These are phyloP conservation scores for Lichtheimia ornata DNA, from an alignment of 371 early-diverging fungal species.

Conservation along the genomic window DNA sequence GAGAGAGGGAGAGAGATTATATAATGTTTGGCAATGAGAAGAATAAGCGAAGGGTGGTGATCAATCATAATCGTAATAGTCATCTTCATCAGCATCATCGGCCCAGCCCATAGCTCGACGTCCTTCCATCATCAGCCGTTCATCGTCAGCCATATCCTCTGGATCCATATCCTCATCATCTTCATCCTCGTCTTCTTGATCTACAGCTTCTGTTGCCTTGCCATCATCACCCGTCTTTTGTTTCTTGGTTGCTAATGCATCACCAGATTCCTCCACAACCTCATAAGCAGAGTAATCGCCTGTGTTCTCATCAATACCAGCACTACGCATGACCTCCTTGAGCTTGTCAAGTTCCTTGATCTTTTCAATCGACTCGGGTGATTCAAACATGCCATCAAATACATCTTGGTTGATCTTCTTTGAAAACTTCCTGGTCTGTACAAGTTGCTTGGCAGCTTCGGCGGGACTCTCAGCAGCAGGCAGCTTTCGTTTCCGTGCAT, in stretches of 20 bases:
- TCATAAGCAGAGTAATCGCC: constrained; percentile 36
- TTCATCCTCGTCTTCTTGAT: constrained; percentile 47
- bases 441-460: constrained; percentile 77
- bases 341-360: constrained; percentile 40
- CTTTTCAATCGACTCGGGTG: constrained; percentile 47
- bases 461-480: constrained; percentile 57
- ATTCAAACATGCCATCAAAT: constrained; percentile 74
- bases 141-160: constrained; percentile 51
- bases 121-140: constrained; percentile 30
- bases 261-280: constrained; percentile 54
- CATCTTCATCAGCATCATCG: constrained; percentile 30
- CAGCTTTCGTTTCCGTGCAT: constrained; percentile 35
- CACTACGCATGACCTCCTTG: constrained; percentile 13
- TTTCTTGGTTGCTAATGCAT: constrained; percentile 20
- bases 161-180: constrained; percentile 49
- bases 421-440: constrained; percentile 71
- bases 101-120: constrained; percentile 34
- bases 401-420: constrained; percentile 91
- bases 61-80: constrained; percentile 18
- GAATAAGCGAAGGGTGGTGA: too few relatives aligned
- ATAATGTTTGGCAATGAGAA: too few relatives aligned
- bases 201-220: constrained; percentile 19
- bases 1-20: background rate
- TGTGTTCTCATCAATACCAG: constrained; percentile 11
- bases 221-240: constrained; percentile 18